Conservation (phyloP, 192 early-diverging fungal species). For the Backusella tuberculispora region DNA sequence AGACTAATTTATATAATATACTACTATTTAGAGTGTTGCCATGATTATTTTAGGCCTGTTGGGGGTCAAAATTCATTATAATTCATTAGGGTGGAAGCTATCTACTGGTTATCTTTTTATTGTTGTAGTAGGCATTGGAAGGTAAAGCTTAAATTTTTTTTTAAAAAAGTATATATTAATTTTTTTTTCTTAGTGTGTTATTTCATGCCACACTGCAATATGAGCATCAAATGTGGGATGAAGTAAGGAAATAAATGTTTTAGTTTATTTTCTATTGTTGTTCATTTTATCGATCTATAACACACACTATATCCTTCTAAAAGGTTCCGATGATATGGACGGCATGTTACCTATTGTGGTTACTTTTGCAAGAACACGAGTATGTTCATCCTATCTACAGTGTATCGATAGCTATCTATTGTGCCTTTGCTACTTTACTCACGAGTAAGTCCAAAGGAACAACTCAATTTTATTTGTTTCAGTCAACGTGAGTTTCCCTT, state of each 20-base stretch:
- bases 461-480: constrained; percentile 39
- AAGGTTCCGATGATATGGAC: constrained; percentile 43
- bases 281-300: neutral
- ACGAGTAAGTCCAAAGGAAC: constrained; percentile 36
- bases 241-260: constrained; percentile 16
- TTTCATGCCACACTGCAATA: constrained; percentile 41
- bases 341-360: constrained; percentile 39
- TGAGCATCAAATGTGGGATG: constrained; percentile 46
- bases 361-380: constrained; percentile 29
- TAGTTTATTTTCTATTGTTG: constrained; percentile 2
- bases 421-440: constrained; percentile 32
- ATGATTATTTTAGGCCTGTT: constrained; percentile 31
- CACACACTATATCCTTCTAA: too few species aligned
- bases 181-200: constrained; percentile 19
- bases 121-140: constrained; percentile 37
- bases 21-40: constrained; percentile 28
- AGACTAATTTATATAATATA: neutral
- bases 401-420: constrained; percentile 27
- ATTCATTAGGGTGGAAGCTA: constrained; percentile 20
- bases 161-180: neutral
- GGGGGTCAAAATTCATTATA: constrained; percentile 28
- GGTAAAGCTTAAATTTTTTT: constrained; percentile 23
- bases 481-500: constrained; percentile 33
- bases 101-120: constrained; percentile 33
- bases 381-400: constrained; percentile 9